Base-by-base conservation (phyloP, 176 grass and related monocot species). In the Musa acuminata region DNA sequence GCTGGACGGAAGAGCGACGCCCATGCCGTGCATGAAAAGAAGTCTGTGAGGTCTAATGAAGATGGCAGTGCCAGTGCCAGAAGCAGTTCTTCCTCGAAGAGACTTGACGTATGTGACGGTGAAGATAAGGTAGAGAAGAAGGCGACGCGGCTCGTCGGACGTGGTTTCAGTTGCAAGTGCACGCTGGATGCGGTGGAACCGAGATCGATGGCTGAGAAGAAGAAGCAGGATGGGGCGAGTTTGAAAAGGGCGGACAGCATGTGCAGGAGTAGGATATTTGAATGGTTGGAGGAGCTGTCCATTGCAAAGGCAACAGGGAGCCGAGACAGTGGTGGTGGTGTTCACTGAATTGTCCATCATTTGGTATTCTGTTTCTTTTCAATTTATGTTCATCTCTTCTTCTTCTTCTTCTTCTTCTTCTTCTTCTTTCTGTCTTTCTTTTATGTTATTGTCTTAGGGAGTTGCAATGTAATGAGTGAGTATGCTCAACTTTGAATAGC, bases 281-380 rank as follows among this genome's bases (percentile, higher is more conserved):
- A 87, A 69, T 83, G 85, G 85, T 13, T 83, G 17, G 85, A 87
- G 69, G 85, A 87, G 76, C 76, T 83, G 52, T 75, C 75, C 70
- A 80, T 43, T 76, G 71, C 71, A 76, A 87, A 87, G 69, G 52
- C 58, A 27, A 48, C 55, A 27, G 54, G 48, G 11, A 66, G 13
- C 63, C 22, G 67, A 9, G 67, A 49, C 67, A 16, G 67, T 9
- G 67, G 27, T 19, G 66, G 26, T 9, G 66, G 66, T 19, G 29
- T 27, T 3, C 21, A 6, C 76, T 80, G 17, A 25, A 79, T n/a
- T 50, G 64, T 23, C 5, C 48, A 72, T 74, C 24, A 27, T 52
- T 62, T 68, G 16, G 66, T 26, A 2, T 59, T n/a, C 11, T 19
- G 29, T 72, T 76, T 69, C 11, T 13, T 48, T 17, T n/a, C 8